Conservation (phyloP, 768 basidiomycete genomes). For the Ramaria sp. region DNA sequence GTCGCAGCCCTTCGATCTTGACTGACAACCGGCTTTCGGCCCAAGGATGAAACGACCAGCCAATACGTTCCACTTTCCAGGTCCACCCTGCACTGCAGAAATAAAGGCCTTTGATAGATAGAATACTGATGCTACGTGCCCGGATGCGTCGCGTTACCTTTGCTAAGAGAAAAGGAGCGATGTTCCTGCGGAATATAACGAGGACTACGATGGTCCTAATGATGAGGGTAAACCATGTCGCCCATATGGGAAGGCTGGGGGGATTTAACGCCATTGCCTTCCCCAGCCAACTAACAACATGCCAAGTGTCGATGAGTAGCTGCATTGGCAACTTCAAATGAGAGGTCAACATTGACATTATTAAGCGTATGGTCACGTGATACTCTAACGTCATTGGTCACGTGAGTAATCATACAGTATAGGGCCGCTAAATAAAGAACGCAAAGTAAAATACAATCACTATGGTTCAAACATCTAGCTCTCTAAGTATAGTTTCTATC, state of each 20-base stretch:
- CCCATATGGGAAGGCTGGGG: constrained; percentile 5
- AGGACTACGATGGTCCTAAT: constrained; percentile 10
- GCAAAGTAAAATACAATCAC: no score
- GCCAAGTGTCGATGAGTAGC: neutral
- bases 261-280: neutral
- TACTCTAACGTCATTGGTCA: no score
- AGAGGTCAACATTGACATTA: neutral
- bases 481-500: neutral
- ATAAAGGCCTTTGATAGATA: constrained; percentile 70
- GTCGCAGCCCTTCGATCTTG: constrained; percentile 46
- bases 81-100: constrained; percentile 43
- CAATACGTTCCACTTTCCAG: constrained; percentile 59
- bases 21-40: constrained; percentile 46
- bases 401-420: no score
- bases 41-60: constrained; percentile 41
- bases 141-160: constrained; percentile 49
- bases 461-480: constrained; percentile 1
- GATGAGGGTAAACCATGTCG: constrained; percentile 3
- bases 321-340: neutral
- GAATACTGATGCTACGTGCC: constrained; percentile 61
- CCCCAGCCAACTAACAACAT: neutral
- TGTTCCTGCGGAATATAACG: constrained; percentile 51
- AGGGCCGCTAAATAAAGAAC: no score
- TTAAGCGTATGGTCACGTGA: no score
- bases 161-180: constrained; percentile 53